Percentiles rank a stretch among this genome's conserved stretches.
phyloP scores from a whole-genome alignment of 2,329 filamentous ascomycete genomes.

The Colletotrichum sp. region DNA sequence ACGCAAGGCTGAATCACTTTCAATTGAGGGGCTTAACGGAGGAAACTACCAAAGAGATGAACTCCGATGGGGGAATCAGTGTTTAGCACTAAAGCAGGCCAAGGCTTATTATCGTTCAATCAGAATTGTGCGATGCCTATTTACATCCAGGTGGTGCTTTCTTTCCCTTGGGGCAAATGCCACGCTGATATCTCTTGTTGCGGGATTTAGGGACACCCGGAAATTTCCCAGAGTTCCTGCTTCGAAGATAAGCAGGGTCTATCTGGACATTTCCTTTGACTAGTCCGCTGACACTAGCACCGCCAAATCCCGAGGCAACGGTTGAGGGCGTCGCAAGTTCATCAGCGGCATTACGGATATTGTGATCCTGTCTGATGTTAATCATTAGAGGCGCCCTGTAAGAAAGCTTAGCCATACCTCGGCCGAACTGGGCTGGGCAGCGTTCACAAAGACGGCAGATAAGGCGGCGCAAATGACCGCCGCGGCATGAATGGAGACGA shows the following conservation, averaged over 20 bases:
- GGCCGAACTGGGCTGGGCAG: not conserved
- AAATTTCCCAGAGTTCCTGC: fast-evolving
- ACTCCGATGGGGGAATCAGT: too few relatives aligned
- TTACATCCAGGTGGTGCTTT: not conserved
- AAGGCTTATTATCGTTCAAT: not conserved
- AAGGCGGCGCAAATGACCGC: not conserved
- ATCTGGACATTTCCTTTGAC: not conserved
- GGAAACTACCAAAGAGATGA: too few relatives aligned
- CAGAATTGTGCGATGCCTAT: not conserved
- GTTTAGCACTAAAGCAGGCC: too few relatives aligned
- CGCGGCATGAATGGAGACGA: not conserved
- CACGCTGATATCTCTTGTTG: not conserved
- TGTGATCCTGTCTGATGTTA: not conserved
- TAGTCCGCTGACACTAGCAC: not conserved
- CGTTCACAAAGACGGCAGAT: not conserved
- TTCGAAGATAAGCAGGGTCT: not conserved
- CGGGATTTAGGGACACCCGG: not conserved
- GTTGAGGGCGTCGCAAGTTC: not conserved
- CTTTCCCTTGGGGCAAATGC: not conserved
- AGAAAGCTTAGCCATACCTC: not conserved
- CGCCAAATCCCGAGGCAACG: not conserved
- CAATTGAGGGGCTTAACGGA: too few relatives aligned
- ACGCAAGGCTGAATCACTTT: too few relatives aligned
- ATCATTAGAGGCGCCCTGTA: not conserved
- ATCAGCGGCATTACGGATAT: not conserved